Base-by-base conservation (phyloP, 257 asterid genomes). In the Solanum appendiculatum region DNA sequence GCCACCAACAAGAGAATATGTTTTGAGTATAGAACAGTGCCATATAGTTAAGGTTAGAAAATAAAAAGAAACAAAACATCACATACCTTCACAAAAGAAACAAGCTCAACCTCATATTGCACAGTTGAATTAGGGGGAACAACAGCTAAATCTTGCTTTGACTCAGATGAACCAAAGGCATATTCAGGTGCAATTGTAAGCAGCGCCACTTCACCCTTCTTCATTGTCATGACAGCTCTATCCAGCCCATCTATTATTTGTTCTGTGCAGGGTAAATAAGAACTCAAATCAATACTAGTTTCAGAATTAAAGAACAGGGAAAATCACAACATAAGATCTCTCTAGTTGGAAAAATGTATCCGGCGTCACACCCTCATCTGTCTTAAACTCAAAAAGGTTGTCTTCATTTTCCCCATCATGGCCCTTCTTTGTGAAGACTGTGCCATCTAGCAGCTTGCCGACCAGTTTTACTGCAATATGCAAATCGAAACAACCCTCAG, bases 181-280 rank as follows among this genome's bases (percentile, higher is more conserved):
- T 94, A 94, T 87, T 94, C 96, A 0, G 96, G 94, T 36, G 95
- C 91, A 51, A 92, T 88, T 2, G 89, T 93, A 90, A 94, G 73
- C 68, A 87, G 56, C 0, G 96, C 95, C 3, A 85, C 90, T 86
- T 94, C 97, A 73, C 96, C 96, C 87, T 94, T 94, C 87, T 92
- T 94, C 98, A 94, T 94, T 44, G 90, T 80, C 21, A 63, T 25
- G 68, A 94, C 95, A 82, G 95, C 98, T 88, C 84, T 87, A 89
- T 94, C 96, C 78, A 93, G 86, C 82, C 98, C 97, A 86, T 94
- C 96, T 37, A 91, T 87, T 20, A 92, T 95, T 93, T 94, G 96
- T 87, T 93, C 96, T 94, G 92, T 89, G 87, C 60, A 86, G 54
- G 36, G 23, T 31, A 23, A 64, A 39, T 15, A 25, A 82, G 37